These are phyloP conservation scores for Niveomyces coronatus DNA, from an alignment of 2,329 filamentous ascomycete genomes.

Conservation along the genomic window DNA sequence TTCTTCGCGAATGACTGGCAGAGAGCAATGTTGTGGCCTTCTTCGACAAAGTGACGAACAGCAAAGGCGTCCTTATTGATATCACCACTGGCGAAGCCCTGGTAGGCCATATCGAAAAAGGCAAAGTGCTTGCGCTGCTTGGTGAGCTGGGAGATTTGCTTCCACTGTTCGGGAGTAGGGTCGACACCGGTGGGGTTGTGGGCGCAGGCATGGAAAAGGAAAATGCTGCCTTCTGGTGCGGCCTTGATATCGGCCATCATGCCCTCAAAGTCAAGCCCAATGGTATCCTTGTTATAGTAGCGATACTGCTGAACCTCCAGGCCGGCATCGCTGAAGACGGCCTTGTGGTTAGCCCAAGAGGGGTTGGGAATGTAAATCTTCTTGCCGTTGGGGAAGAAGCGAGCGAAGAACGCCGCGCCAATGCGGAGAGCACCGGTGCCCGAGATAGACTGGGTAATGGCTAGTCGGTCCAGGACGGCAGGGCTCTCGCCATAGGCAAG, in stretches of 20 bases:
- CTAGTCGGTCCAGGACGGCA: constrained; percentile 65
- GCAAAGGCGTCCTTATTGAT: constrained; percentile 90
- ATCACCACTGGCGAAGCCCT: constrained; percentile 91
- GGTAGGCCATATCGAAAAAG: constrained; percentile 99
- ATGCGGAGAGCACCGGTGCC: constrained; percentile 94
- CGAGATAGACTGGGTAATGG: constrained; percentile 95
- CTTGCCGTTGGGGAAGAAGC: constrained; percentile 86
- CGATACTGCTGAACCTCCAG: constrained; percentile 90
- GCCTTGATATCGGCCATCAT: constrained; percentile 83
- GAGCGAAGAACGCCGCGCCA: constrained; percentile 83
- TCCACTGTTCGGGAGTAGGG: constrained; percentile 86
- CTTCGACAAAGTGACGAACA: constrained; percentile 81
- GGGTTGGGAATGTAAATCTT: constrained; percentile 94
- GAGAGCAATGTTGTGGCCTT: constrained; percentile 81
- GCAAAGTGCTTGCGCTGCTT: constrained; percentile 82
- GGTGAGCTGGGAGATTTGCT: constrained; percentile 75
- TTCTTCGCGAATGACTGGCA: constrained; percentile 98
- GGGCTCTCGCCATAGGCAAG: constrained; percentile 84
- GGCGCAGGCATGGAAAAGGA: constrained; percentile 92
- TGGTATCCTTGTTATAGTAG: constrained; percentile 99
- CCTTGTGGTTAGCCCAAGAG: constrained; percentile 97
- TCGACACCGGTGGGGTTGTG: constrained; percentile 98
- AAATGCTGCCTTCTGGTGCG: constrained; percentile 75
- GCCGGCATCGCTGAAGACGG: constrained; percentile 89
- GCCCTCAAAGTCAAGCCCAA: constrained; percentile 93